These are phyloP conservation scores for Colletotrichum tropicicola DNA, from an alignment of 2,329 filamentous ascomycete genomes.

Conservation along the genomic window DNA sequence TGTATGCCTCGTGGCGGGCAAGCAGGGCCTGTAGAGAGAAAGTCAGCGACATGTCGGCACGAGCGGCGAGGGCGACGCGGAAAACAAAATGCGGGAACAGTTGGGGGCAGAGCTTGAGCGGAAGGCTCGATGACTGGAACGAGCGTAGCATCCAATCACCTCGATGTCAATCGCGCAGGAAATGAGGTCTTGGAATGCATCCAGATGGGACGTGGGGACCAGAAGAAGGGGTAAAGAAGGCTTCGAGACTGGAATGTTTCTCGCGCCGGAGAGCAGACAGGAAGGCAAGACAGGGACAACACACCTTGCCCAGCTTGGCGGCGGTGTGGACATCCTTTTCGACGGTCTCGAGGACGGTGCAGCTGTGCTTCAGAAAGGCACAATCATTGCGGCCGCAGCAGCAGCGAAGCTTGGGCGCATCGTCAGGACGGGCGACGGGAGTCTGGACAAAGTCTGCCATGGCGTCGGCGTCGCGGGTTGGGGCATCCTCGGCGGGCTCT, in stretches of 20 bases:
- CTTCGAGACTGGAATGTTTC: conserved; percentile 25
- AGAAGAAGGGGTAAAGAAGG: background rate
- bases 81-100: conserved; percentile 22
- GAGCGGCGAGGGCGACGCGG: conserved; percentile 30
- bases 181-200: conserved; percentile 29
- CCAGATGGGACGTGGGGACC: conserved; percentile 1
- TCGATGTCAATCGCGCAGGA: conserved; percentile 12
- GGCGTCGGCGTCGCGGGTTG: conserved; percentile 16
- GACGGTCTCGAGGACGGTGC: conserved; percentile 78
- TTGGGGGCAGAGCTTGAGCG: conserved; percentile 30
- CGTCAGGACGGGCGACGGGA: conserved; percentile 25
- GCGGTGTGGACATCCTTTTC: conserved; percentile 90
- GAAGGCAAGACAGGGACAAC: conserved; percentile 31
- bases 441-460: conserved; percentile 30
- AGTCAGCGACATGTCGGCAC: conserved; percentile 65
- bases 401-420: conserved; percentile 63
- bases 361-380: conserved; percentile 83
- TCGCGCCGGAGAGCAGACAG: background rate
- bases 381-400: conserved; percentile 89
- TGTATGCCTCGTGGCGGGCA: conserved; percentile 91
- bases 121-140: conserved; percentile 35
- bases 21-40: conserved; percentile 85
- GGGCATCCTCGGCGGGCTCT: conserved; percentile 22
- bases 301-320: conserved; percentile 88
- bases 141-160: conserved; percentile 21